Base-by-base conservation (phyloP, 495 filamentous ascomycete genomes). In the Lasiosphaeria hispida region DNA sequence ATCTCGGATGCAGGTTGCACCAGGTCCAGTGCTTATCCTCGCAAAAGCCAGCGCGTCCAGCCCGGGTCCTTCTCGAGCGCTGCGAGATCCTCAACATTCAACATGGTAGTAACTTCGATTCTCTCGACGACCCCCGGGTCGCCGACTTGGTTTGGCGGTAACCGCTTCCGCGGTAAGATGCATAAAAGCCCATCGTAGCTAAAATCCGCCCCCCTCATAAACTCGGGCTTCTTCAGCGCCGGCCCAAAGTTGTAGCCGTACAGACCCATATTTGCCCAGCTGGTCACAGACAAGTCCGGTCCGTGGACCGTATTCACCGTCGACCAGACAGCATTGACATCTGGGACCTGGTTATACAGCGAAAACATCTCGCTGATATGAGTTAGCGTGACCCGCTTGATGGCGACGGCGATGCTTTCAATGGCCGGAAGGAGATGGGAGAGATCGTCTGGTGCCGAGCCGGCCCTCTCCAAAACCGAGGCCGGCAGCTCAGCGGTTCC, bases 101-200 rank as follows among this genome's bases (percentile, higher is more conserved):
- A 5, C 23, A 30, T 30, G 23, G 23, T 30, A 2, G 23, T 30
- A 2, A 30, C 23, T 5, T 30, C 23, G 5, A 30, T 30, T 30
- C 23, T 30, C 23, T 30, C 23, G 23, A 30, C 23, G 23, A 5
- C 23, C 5, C 23, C 23, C 23, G 2, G 23, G 2, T 30, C 23
- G 5, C 23, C 23, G 5, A 30, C 23, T 30, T 30, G 23, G 5
- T 30, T 30, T 30, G 23, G 23, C 23, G 23, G 23, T 30, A 30
- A 30, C 49, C 49, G 38, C 49, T 40, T 52, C n/a, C 49, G 34
- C 7, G 49, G 49, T 15, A 52, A 14, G 8, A 52, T 23, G 13
- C 42, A 4, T 14, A 55, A 8, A 7, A 79, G 63, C 76, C 75
- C 3, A 80, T 80, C 76, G 62, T 36, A 18, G 10, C 18, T 36